Base-by-base conservation (phyloP, 2,329 filamentous ascomycete genomes). In the Knufia fluminis region DNA sequence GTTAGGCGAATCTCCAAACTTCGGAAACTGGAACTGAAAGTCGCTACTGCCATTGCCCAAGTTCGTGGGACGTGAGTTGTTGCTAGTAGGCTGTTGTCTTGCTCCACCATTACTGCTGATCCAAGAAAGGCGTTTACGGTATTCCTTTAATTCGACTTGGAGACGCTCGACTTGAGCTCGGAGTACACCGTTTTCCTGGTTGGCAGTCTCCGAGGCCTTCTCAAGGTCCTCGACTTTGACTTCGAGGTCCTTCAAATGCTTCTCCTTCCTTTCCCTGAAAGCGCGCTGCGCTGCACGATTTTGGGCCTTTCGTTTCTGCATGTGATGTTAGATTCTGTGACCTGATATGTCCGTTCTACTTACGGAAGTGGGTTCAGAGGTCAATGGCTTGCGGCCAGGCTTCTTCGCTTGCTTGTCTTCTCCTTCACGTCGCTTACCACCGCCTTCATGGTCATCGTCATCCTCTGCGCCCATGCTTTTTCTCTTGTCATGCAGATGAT, bases 1-100 rank as follows among this genome's bases (percentile, higher is more conserved):
- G 14, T 40, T 52, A 10, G 55, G 43, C 17, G 94, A 76, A 52
- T 82, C 77, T 41, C 92, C 92, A 61, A 98, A 97, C 63, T 86
- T 90, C 56, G 92, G 91, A 57, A 97, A 97, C 58, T 97, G 91
- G 59, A 98, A 97, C 58, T 91, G 83, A 63, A 97, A 97, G 64
- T 85, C 89, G 64, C 85, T 83, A 54, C 85, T 84, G 60, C 75
- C 80, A 48, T 83, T 71, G 57, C 80, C 83, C 64, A 49, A 60
- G 65, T 60, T 75, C 70, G 60, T 76, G 71, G 61, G 67, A 41
- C 66, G 68, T 19, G 61, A 67, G 50, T 71, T 66, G 33, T 41
- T 22, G 10, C 41, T 16, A 19, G 48, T 42, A 4, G 48, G 39
- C 10, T 74, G 72, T n/a, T 75, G 74, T 16, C 69, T 67, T 50